Evolutionary conservation across 345 rosid genomes (phyloP), one percentile per base, ranked within the genome.

Genomic region (Capsella bursapastoris): DNA sequence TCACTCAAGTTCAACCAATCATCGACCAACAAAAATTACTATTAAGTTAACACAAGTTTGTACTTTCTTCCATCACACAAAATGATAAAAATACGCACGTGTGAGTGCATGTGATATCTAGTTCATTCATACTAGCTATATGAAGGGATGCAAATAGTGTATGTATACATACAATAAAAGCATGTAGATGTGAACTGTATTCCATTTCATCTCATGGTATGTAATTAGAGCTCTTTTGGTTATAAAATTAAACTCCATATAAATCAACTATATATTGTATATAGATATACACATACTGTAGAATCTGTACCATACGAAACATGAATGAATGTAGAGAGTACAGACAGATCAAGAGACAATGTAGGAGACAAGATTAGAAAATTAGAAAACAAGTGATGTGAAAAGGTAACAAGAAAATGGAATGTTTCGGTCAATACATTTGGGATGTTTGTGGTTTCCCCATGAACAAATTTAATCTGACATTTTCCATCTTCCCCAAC

Each of bases 381-480:
- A 71, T 51, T 14, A 51, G 27, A 34, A 58, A 34, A 50, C 41
- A 57, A 35, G 72, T 78, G 73, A 78, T 78, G 69, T 60, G 57
- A 66, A 72, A 72, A 52, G 50, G 77, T 72, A 65, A 78, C 77
- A 59, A 65, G 35, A 59, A 71, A 66, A 72, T 51, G 81, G 81
- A 71, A 78, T 72, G 69, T 72, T 71, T 71, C 43, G 81, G 81
- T 59, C 76, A 66, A 66, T 59, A 78, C 77, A 78, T 66, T 71
- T 78, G 81, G 57, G 77, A 77, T 78, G 81, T 71, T 66, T 71
- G 77, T 72, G 73, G 57, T 66, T 78, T 78, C 68, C 68, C 79
- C 56, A 77, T 66, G 57, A 65, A 51, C 63, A 58, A 4, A 77
- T 71, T 71, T 32, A 77, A 70, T 77, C 72, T 77, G 80, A 71